Evolutionary conservation across 2,329 filamentous ascomycete species (phyloP), one percentile per base, ranked within the genome.

Genomic region (Alternaria metachromatica): DNA sequence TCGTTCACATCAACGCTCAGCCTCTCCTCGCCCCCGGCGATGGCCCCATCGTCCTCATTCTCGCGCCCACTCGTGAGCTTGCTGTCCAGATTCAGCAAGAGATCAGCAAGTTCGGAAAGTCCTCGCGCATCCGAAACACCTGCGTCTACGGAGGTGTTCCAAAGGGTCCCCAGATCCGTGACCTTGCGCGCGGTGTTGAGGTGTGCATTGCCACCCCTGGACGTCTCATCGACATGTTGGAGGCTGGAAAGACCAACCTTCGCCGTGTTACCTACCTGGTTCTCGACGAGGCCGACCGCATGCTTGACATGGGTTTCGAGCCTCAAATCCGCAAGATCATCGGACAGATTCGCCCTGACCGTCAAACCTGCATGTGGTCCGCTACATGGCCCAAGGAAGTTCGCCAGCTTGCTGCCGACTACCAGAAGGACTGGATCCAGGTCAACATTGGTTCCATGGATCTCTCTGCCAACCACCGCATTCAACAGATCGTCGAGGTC

Each of bases 221-320:
- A 79, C 95, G 96, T 87, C 86, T 99, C 76, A 98, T 99, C 76
- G 96, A 99, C 77, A 97, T 98, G 93, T 89, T 99, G 30, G 96
- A 98, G 84, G 93, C 93, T 72, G 95, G 94, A 82, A 97, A 96
- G 87, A 99, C 96, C 76, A 98, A 99, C 85, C 89, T 99, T 68
- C 95, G 95, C 72, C 94, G 96, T 81, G 94, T 98, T 67, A 99
- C 96, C 60, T 99, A 99, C 85, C 87, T 99, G 62, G 96, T 98
- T 72, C 94, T 99, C 69, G 96, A 99, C 77, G 96, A 99, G 86
- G 96, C 96, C 80, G 96, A 99, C 84, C 95, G 96, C 79, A 99
- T 99, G 96, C 87, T 99, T 81, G 96, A 99, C 85, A 99, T 99
- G 96, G 96, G 96, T 89, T 98, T 99, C 84, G 96, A 99, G 85